A percentile compares a stretch with the other conserved stretches of the same genome.
Evolutionary conservation across 495 filamentous ascomycete species (phyloP).

Genomic region (Aspergillus hancockii): DNA sequence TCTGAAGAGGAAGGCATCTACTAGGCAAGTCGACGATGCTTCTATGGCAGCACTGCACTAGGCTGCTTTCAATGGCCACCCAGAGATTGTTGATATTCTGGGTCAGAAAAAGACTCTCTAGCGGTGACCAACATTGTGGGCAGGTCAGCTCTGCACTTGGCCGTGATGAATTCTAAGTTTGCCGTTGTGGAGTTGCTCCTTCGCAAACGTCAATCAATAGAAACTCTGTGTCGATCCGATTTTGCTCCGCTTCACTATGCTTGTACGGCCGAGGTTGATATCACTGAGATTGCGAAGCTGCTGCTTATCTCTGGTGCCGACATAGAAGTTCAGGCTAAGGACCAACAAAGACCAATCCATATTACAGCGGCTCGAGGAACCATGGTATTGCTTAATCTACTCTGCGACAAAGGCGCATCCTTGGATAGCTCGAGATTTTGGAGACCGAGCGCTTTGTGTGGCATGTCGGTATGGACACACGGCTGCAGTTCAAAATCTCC

Average conservation of each 20-base stretch:
- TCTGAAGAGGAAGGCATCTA: slow-evolving; percentile 37
- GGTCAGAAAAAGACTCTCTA: slow-evolving; percentile 30
- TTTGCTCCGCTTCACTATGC: slow-evolving; percentile 49
- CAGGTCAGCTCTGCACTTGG: slow-evolving; percentile 44
- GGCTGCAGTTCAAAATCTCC: slow-evolving; percentile 36
- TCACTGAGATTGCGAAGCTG: slow-evolving; percentile 35
- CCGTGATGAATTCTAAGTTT: slow-evolving; percentile 41
- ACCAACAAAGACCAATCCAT: slow-evolving; percentile 42
- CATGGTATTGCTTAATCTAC: slow-evolving; percentile 32
- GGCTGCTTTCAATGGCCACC: slow-evolving; percentile 46
- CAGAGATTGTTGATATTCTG: slow-evolving; percentile 39
- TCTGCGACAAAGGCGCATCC: slow-evolving; percentile 40
- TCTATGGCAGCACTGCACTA: slow-evolving; percentile 49
- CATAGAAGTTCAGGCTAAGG: slow-evolving; percentile 36
- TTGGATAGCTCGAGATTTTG: slow-evolving; percentile 41
- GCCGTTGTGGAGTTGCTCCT: slow-evolving; percentile 41
- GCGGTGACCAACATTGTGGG: slow-evolving; percentile 31
- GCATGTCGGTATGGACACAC: slow-evolving; percentile 39
- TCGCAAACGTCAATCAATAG: slow-evolving; percentile 28
- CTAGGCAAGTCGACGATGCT: slow-evolving; percentile 32
- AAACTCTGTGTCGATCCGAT: slow-evolving; percentile 31
- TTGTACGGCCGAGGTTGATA: slow-evolving; percentile 30
- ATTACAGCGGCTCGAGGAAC: slow-evolving; percentile 35
- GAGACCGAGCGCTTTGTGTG: slow-evolving; percentile 40
- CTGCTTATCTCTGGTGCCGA: slow-evolving; percentile 42